Evolutionary conservation across 2,329 filamentous ascomycete species (phyloP).

Genomic region (Westerdykella aurantiaca): DNA sequence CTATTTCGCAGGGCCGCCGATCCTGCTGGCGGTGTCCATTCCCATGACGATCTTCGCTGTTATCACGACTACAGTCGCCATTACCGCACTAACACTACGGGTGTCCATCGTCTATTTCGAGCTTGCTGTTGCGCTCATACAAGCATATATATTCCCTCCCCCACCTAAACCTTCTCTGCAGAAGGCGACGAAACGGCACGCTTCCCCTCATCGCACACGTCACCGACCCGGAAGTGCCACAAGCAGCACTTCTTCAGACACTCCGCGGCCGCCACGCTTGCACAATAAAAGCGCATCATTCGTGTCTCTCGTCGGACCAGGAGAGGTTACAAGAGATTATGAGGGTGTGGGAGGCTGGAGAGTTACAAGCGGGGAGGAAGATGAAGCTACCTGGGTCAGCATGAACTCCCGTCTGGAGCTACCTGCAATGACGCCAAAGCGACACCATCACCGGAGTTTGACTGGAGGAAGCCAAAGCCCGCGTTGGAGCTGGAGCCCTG

Average conservation of each 20-base stretch:
- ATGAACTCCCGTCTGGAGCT: constrained; percentile 41
- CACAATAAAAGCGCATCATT: constrained; percentile 30
- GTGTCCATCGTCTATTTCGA: constrained; percentile 40
- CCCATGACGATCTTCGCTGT: constrained; percentile 37
- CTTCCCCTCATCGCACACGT: constrained; percentile 22
- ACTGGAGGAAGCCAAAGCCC: constrained; percentile 29
- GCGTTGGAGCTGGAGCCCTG: constrained; percentile 27
- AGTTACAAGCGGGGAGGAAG: constrained; percentile 34
- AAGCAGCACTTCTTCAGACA: constrained; percentile 18
- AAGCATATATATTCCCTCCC: constrained; percentile 31
- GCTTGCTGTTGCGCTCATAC: constrained; percentile 36
- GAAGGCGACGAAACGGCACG: constrained; percentile 1
- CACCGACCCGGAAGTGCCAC: constrained; percentile 9
- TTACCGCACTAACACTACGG: constrained; percentile 36
- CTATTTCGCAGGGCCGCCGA: constrained; percentile 31
- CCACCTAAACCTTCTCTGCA: constrained; percentile 10
- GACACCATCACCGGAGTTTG: constrained; percentile 27
- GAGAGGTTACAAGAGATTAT: constrained; percentile 35
- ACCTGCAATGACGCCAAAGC: constrained; percentile 24
- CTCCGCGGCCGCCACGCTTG: constrained; percentile 12
- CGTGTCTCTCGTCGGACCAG: constrained; percentile 29
- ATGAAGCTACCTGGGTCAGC: constrained; percentile 42
- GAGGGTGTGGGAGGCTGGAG: constrained; percentile 42
- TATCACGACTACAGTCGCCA: constrained; percentile 36
- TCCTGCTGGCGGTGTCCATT: constrained; percentile 35